A percentile compares a stretch with the other conserved stretches of the same genome.
phyloP scores from a whole-genome alignment of 2,329 filamentous ascomycete genomes.

The Phyllosticta paracitricarpa region DNA sequence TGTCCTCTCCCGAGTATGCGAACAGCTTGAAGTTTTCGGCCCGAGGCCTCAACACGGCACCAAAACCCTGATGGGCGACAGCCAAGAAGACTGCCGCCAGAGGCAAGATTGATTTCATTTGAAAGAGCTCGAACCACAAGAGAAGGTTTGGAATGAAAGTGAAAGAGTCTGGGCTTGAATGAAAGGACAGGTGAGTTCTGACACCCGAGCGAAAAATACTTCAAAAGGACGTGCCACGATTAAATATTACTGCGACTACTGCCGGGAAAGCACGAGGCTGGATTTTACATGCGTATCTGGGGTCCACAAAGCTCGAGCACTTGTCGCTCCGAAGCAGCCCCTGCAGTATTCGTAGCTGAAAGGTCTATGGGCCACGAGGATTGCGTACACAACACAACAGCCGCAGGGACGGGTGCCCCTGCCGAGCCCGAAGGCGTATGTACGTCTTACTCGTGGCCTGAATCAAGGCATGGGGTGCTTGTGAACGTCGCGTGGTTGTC shows the following conservation, averaged over 20 bases:
- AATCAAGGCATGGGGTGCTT: not conserved
- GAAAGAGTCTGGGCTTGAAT: not conserved
- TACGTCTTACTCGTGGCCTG: not conserved
- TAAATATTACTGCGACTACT: not conserved
- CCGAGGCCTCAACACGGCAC: not conserved
- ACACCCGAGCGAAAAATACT: not conserved
- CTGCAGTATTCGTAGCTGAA: not conserved
- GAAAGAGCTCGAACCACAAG: not conserved
- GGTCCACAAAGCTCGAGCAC: not conserved
- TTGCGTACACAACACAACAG: not conserved
- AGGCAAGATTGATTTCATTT: constrained; percentile 1
- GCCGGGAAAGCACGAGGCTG: not conserved
- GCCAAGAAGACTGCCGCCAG: not conserved
- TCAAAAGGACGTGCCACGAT: not conserved
- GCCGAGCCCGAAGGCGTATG: not conserved
- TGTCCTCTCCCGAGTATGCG: constrained; percentile 20
- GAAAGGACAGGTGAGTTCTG: not conserved
- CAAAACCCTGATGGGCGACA: not conserved
- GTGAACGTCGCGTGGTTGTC: not conserved
- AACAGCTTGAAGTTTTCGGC: constrained; percentile 18
- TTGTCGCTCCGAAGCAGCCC: not conserved
- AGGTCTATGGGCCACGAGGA: not conserved
- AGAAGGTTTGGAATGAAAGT: not conserved
- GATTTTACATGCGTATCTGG: not conserved
- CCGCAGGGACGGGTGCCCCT: not conserved